Base-by-base conservation (phyloP, 208 protist species). In the Acanthamoeba royreba region DNA sequence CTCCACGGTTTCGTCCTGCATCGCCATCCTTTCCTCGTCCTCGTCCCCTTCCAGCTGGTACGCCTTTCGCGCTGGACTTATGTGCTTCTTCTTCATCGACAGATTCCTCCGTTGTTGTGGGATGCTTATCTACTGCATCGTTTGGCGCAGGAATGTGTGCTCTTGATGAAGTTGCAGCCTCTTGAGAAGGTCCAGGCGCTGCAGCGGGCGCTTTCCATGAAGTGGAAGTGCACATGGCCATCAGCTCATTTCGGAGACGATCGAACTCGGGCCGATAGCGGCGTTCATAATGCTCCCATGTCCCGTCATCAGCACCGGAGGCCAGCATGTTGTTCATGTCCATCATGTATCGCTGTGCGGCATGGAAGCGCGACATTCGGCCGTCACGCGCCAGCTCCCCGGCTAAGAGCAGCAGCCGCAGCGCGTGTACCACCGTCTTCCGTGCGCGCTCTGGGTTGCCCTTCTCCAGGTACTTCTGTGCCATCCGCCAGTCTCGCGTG, bases 341-440 rank as follows among this genome's bases (percentile, higher is more conserved):
- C 11, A 25, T 31, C 43, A 47, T 19, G 81, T 40, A 61, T 17
- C 22, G 28, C 31, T 89, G 52, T 15, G 86, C 86, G 8, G 58
- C 86, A 28, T 69, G 19, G 55, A 43, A 74, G 86, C 33, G 9
- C n/a, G 11, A n/a, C 55, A 92, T 77, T 22, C 7, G 3, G 40
- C 86, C 86, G 22, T 74, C 55, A 25, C 46, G 40, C 17, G 31
- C 86, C 4, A 92, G 35, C 58, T 92, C 22, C 17, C 35, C 47
- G 86, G 86, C 15, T 15, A 92, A 25, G 9, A 92, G 86, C 3
- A 92, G 22, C 53, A 92, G 58, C 13, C 86, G 86, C 0, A 92
- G n/a, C 22, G 86, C 86, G 40, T 92, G 86, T 8, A 92, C 86
- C 38, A 92, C 13, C 8, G 53, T 92, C 86, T 92, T 92, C 61